phyloP scores from a whole-genome alignment of 805 yeast genomes.

The Starmerella roubikii region DNA sequence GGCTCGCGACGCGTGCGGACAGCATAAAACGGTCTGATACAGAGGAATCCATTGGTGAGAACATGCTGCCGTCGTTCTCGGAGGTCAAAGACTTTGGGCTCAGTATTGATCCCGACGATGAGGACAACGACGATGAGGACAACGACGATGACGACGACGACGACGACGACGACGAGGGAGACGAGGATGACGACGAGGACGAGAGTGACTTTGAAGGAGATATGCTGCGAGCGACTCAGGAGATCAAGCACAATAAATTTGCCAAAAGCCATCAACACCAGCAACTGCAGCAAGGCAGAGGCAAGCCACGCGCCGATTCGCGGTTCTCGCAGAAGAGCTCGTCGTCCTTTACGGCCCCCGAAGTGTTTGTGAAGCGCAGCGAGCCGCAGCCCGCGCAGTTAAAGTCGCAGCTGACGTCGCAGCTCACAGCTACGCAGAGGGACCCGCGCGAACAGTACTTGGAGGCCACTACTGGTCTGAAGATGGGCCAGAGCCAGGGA shows the following conservation, averaged over 20 bases:
- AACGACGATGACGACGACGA: conserved; percentile 1
- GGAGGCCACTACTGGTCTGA: conserved; percentile 14
- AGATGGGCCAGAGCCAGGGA: conserved; percentile 4
- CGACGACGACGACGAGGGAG: conserved; percentile 30
- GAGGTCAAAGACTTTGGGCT: no score
- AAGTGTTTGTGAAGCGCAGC: conserved; percentile 9
- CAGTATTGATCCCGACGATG: not conserved
- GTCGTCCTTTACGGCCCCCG: not conserved
- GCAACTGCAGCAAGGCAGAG: not conserved
- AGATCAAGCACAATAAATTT: conserved; percentile 1
- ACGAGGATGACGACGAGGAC: conserved; percentile 28
- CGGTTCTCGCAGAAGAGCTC: not conserved
- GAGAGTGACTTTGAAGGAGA: conserved; percentile 32
- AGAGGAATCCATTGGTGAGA: no score
- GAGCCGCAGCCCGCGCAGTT: not conserved
- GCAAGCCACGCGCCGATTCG: not conserved
- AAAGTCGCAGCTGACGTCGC: conserved; percentile 11
- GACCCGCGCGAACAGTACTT: conserved; percentile 21
- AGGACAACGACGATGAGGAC: no score
- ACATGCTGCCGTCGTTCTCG: no score
- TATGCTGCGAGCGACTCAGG: conserved; percentile 26
- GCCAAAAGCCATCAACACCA: not conserved
- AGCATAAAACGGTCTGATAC: no score
- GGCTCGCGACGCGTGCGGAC: not conserved
- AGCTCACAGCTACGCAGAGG: conserved; percentile 2